Evolutionary conservation across 1,284 basidiomycete species (phyloP).

Genomic region (Quambalaria eucalypti): DNA sequence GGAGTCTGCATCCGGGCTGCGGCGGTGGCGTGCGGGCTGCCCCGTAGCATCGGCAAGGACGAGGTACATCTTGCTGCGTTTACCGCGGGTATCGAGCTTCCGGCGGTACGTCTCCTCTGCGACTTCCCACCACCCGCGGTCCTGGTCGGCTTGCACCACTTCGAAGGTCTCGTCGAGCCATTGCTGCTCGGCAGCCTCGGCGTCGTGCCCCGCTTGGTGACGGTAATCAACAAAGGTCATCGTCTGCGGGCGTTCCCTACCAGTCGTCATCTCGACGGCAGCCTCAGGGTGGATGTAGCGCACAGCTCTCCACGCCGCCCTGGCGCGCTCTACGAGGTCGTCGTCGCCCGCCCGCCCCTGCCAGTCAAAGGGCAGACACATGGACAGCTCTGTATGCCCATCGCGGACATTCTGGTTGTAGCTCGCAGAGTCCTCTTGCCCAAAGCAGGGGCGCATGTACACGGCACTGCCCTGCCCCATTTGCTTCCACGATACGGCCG

Average conservation of each 20-base stretch:
- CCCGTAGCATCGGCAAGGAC: too few species aligned
- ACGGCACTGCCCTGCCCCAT: neutral
- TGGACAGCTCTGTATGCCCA: slow-evolving; percentile 22
- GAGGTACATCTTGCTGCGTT: slow-evolving; percentile 17
- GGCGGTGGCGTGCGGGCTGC: neutral
- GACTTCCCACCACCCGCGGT: slow-evolving; percentile 1
- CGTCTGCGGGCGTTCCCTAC: slow-evolving; percentile 5
- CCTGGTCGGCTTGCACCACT: neutral
- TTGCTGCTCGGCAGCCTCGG: neutral
- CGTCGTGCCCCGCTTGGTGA: neutral
- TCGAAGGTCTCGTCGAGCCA: slow-evolving; percentile 17
- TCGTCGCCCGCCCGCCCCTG: slow-evolving; percentile 7
- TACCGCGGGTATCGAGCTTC: slow-evolving; percentile 11
- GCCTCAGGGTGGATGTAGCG: slow-evolving; percentile 14
- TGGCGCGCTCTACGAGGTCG: slow-evolving; percentile 9
- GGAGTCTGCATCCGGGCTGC: neutral
- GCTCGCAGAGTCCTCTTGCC: slow-evolving; percentile 17
- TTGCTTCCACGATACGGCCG: too few species aligned
- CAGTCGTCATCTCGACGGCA: slow-evolving; percentile 13
- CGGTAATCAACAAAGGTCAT: slow-evolving; percentile 3
- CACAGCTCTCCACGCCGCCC: slow-evolving; percentile 10
- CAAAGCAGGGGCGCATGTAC: slow-evolving; percentile 15
- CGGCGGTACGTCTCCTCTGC: slow-evolving; percentile 11
- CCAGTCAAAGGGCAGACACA: slow-evolving; percentile 2
- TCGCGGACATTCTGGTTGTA: slow-evolving; percentile 21